Base-by-base conservation (phyloP, 2,329 filamentous ascomycete species). In the Colletotrichum higginsianum region DNA sequence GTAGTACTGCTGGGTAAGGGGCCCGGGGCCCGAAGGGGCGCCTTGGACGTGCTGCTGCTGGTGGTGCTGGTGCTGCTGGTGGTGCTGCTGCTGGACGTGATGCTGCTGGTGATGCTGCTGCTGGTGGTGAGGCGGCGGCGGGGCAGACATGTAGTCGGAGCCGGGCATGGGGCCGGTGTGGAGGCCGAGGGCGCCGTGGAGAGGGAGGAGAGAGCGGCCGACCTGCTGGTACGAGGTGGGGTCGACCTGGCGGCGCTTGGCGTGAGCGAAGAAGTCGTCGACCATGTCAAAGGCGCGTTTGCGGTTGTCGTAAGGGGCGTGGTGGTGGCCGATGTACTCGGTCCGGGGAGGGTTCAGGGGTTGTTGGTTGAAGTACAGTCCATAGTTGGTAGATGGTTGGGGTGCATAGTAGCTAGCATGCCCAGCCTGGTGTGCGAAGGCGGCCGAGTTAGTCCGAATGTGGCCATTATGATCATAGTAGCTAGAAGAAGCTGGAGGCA, bases 261-360 rank as follows among this genome's bases (percentile, higher is more conserved):
- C 91, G 80, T 94, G 94, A 75, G 93, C 94, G 76, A 98, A 97
- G 85, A 98, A 98, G 80, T 98, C 94, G 79, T 97, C 96, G 71
- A 98, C 86, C 70, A 94, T 93, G 78, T 98, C 95, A 76, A 92
- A 94, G n/a, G 91, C 90, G 73, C 95, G 94, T 85, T 96, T 96
- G 78, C 93, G 91, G 75, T 90, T 88, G 78, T 96, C 94, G 78
- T 92, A 84, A 44, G 80, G 80, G 26, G 80, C 77, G 46, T 80
- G 77, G 70, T 90, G 87, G 78, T 92, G 92, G 74, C 88, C 88
- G 73, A 93, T 86, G 79, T 93, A 92, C 76, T 91, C 91, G 64
- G 84, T 80, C 68, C 88, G 87, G 38, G 83, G 79, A 65, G 61
- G 80, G 78, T 80, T 90, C 86, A 86, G 88, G 79, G 85, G 80